Evolutionary conservation across 2,329 filamentous ascomycete genomes (phyloP).

Genomic region (Myriosclerotinia scirpicola): DNA sequence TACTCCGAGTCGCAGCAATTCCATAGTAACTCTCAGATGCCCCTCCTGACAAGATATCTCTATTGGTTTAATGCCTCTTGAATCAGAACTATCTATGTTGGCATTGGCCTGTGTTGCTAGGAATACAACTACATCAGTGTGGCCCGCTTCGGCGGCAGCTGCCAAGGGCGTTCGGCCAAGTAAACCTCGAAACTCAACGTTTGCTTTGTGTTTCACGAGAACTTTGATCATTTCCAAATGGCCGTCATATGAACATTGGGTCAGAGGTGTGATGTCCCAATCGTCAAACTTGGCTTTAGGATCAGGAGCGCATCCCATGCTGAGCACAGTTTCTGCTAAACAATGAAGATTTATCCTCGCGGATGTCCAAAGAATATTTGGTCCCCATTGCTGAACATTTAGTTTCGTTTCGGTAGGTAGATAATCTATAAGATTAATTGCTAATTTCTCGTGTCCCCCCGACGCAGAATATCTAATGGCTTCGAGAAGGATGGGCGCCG

Average conservation of each 20-base stretch:
- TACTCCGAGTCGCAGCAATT: neutral
- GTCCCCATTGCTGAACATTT: neutral
- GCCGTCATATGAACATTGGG: neutral
- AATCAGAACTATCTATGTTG: neutral
- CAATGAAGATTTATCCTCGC: neutral
- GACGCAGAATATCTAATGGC: neutral
- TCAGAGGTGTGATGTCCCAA: neutral
- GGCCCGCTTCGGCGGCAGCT: neutral
- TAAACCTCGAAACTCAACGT: neutral
- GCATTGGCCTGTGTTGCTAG: neutral
- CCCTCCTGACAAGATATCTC: neutral
- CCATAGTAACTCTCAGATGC: neutral
- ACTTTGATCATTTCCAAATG: neutral
- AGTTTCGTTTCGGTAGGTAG: neutral
- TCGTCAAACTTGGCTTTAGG: neutral
- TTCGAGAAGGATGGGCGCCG: neutral
- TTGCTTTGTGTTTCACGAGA: neutral
- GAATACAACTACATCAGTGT: neutral
- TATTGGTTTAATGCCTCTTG: neutral
- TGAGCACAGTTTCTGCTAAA: neutral
- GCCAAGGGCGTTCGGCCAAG: neutral
- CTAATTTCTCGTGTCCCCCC: neutral
- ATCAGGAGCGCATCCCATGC: neutral
- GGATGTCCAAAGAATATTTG: conserved; percentile 4
- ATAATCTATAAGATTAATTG: neutral